Evolutionary conservation across 352 stramenopile genomes (phyloP), one percentile per base, ranked within the genome.

Genomic region (Phytopythium ostracodes): DNA sequence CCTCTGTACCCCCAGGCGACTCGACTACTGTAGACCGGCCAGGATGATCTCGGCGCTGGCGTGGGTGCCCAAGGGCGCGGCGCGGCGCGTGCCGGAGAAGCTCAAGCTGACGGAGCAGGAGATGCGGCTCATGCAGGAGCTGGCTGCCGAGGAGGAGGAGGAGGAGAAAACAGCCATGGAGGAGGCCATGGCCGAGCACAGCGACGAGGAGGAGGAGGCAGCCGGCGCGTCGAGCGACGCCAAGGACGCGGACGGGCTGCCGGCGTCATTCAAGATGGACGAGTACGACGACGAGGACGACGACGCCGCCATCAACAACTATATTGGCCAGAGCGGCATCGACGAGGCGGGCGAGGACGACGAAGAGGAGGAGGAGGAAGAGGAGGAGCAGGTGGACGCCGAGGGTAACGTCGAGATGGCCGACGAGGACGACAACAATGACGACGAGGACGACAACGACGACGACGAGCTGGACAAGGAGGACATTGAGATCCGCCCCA

Each of bases 401-500:
- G 70, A 84, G 7, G 74, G 79, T n/a, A 73, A 91, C 54, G 76
- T 77, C 36, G 65, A 69, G 25, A 80, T 82, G 65, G 75, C 77
- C 51, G 73, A 88, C 55, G 66, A 82, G 7, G 71, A 84, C 0
- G 70, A 90, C 40, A 75, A 90, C 40, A 75, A 86, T 0, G 67
- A 89, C 40, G 80, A 92, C 3, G 74, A 80, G 49, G 73, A 85
- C 50, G 61, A 81, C 1, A 72, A 88, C 5, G 72, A 90, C 9
- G 81, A 87, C 0, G 69, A 91, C 38, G 77, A 94, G 10, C 76
- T 88, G 56, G 85, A 96, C 72, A 83, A 91, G 49, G 91, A 98
- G 22, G 98, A 99, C 74, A 79, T 98, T 42, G 90, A 96, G 69
- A 94, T 99, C 65, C 83, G 87, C 27, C 73, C 94, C 7, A 96